Evolutionary conservation across 2,329 filamentous ascomycete species (phyloP).

Genomic region (Balansia obtecta): DNA sequence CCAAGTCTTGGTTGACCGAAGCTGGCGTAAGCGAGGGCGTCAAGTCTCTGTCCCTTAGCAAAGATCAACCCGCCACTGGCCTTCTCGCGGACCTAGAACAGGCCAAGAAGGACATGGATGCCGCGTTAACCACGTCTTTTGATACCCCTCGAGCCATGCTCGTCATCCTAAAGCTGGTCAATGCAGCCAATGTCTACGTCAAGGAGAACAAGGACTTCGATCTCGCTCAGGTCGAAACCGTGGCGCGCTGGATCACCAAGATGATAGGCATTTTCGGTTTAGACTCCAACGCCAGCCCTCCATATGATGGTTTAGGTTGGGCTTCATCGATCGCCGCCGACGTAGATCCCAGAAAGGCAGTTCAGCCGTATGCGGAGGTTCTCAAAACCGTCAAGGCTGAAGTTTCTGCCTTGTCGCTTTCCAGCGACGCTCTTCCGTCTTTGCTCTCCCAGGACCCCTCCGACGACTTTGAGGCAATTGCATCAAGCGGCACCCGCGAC

Average conservation of each 20-base stretch:
- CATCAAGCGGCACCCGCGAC: slow-evolving; percentile 33
- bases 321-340: slow-evolving; percentile 27
- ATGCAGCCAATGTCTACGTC: slow-evolving; percentile 56
- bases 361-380: slow-evolving; percentile 34
- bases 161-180: slow-evolving; percentile 65
- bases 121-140: slow-evolving; percentile 70
- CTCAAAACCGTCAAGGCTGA: slow-evolving; percentile 34
- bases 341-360: slow-evolving; percentile 32
- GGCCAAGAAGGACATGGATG: slow-evolving; percentile 40
- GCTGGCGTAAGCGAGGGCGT: slow-evolving; percentile 23
- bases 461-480: slow-evolving; percentile 33
- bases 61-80: slow-evolving; percentile 18
- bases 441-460: slow-evolving; percentile 32
- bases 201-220: slow-evolving; percentile 34
- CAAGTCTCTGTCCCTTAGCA: slow-evolving; percentile 25
- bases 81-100: slow-evolving; percentile 34
- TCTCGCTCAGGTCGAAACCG: slow-evolving; percentile 34
- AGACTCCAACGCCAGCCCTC: slow-evolving; percentile 44
- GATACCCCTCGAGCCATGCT: slow-evolving; percentile 73
- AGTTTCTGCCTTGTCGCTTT: slow-evolving; percentile 33
- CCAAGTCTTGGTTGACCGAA: slow-evolving; percentile 40
- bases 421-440: slow-evolving; percentile 29
- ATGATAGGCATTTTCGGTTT: slow-evolving; percentile 80
- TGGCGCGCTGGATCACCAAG: slow-evolving; percentile 70
- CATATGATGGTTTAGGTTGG: slow-evolving; percentile 47